Evolutionary conservation across 2,329 filamentous ascomycete genomes (phyloP).

Genomic region (Lecanicillium sp.): DNA sequence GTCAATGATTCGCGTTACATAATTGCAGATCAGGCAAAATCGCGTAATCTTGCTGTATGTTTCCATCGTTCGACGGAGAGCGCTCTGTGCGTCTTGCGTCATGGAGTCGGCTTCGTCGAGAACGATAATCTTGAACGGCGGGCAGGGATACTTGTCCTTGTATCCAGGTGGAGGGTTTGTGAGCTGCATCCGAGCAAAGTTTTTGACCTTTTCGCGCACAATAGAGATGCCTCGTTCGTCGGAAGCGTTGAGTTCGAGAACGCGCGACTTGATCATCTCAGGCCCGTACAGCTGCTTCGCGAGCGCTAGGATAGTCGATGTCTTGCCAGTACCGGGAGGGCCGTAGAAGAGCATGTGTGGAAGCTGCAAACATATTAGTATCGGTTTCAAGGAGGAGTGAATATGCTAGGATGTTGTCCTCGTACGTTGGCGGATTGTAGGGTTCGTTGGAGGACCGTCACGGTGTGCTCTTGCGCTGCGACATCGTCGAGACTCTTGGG

Average conservation of each 20-base stretch:
- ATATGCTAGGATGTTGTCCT: slow-evolving; percentile 5
- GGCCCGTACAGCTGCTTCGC: slow-evolving; percentile 97
- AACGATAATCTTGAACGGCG: slow-evolving; percentile 98
- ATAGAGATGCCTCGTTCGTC: slow-evolving; percentile 97
- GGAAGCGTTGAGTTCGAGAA: slow-evolving; percentile 98
- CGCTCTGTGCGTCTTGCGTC: slow-evolving; percentile 96
- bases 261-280: slow-evolving; percentile 82
- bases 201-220: slow-evolving; percentile 95
- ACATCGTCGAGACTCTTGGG: slow-evolving; percentile 93
- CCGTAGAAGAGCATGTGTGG: slow-evolving; percentile 99
- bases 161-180: slow-evolving; percentile 68
- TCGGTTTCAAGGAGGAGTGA: slow-evolving; percentile 1
- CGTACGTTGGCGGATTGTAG: slow-evolving; percentile 85
- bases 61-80: slow-evolving; percentile 93
- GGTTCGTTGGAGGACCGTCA: slow-evolving; percentile 84
- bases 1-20: slow-evolving; percentile 96
- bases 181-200: slow-evolving; percentile 93
- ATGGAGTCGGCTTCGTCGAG: slow-evolving; percentile 97
- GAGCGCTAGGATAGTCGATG: slow-evolving; percentile 91
- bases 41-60: slow-evolving; percentile 93
- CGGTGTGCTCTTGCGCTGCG: slow-evolving; percentile 93
- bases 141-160: slow-evolving; percentile 73
- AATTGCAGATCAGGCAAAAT: slow-evolving; percentile 98
- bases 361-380: slow-evolving; percentile 42
- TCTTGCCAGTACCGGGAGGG: slow-evolving; percentile 95